Conservation (phyloP, 2,329 filamentous ascomycete species). For the Trichophyton equinum region DNA sequence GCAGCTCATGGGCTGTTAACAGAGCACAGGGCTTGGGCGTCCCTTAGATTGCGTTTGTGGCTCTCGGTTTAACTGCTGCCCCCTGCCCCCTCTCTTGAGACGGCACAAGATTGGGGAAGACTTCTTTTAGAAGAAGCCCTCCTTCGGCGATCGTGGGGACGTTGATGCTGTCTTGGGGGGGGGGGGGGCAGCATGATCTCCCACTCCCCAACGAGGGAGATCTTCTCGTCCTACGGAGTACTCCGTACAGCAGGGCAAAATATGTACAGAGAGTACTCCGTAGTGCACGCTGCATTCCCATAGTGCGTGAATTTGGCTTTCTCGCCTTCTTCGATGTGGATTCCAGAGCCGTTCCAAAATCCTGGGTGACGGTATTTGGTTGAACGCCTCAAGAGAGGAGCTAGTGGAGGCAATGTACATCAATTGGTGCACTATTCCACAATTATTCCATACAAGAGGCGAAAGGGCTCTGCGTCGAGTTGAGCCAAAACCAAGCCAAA, state of each 20-base stretch:
- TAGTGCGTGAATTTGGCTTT: constrained; percentile 3
- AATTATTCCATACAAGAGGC: constrained; percentile 1
- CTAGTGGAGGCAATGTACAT: constrained; percentile 3
- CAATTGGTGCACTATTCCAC: constrained; percentile 1
- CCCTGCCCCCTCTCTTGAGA: not conserved
- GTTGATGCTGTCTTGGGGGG: not conserved
- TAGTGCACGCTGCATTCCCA: not conserved
- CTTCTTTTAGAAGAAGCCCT: not conserved
- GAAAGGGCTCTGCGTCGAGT: not conserved
- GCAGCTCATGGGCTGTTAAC: too few species aligned
- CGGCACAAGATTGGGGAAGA: not conserved
- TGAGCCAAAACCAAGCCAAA: not conserved
- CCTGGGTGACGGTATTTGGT: constrained; percentile 3
- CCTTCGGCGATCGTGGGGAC: not conserved
- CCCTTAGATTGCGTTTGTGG: not conserved
- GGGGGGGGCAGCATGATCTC: not conserved
- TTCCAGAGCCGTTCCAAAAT: constrained; percentile 2
- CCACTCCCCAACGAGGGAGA: not conserved
- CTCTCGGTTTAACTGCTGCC: not conserved
- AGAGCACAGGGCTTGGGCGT: not conserved
- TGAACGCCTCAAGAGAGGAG: not conserved
- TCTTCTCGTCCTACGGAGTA: not conserved
- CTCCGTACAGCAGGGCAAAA: too few species aligned
- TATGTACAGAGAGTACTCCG: not conserved
- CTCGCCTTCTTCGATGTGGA: not conserved